Evolutionary conservation across 257 asterid species (phyloP), one percentile per base, ranked within the genome.

Genomic region (Henckelia pumila): DNA sequence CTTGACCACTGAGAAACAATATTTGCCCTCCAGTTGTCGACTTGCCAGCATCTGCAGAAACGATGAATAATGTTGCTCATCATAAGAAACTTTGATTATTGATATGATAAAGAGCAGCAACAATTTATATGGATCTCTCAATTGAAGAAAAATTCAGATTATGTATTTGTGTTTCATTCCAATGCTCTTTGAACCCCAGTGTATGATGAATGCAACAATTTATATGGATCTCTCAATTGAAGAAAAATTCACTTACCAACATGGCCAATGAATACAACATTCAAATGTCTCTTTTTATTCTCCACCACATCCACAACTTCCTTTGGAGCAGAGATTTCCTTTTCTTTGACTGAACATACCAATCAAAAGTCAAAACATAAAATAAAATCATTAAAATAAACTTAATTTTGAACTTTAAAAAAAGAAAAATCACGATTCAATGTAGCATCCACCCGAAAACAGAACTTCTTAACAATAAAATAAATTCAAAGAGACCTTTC

Each of bases 1-100:
- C 98, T 76, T 94, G 96, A 69, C 99, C 99, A 78, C 99, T 91
- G 33, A 94, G 92, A 59, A 82, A 85, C 56, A 94, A 77, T 65
- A 84, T 94, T 72, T 94, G 98, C 32, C 99, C 99, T 47, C 99
- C 99, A 67, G 81, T 83, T 60, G 99, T 94, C 55, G 99, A 91
- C 80, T 94, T 94, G 23, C 99, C 99, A 69, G 99, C 99, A 84
- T 94, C 99, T 94, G 82, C 77, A 71, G 64, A 40, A 62, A 64
- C 73, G 52, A 74, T 57, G 28, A 56, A 71, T 47, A 59, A 74
- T 1, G 66, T 37, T 37, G 47, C 61, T 32, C 16, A 21, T 17
- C 17, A 66, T 59, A 14, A 71, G 63, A 67, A 66, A 69, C 65
- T 52, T 35, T 35, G 19, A 14, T 16, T 16, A 44, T 16, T 5